Base-by-base conservation (phyloP, 371 early-diverging fungal species). In the Coemansia linderi region DNA sequence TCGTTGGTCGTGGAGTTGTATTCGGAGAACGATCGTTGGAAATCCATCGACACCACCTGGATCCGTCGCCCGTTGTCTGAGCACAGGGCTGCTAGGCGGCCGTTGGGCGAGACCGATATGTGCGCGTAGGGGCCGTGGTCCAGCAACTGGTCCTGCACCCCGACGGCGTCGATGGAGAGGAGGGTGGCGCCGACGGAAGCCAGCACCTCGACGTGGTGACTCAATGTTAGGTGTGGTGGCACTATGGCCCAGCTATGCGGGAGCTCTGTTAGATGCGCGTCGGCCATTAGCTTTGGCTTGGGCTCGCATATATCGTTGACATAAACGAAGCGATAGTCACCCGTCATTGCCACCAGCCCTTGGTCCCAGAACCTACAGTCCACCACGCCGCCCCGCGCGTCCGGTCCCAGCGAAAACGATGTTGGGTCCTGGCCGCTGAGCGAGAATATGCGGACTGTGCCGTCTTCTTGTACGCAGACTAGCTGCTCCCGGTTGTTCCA, bases 11-110 rank as follows among this genome's bases (percentile, higher is more conserved):
- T 92, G 92, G 37, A 1, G 72, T 63, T 91, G 91, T 73, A 70
- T 37, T 96, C 96, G 0, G 96, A 93, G 15, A 94, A 83, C 56
- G 90, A 93, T 69, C 92, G 90, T 81, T 94, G 92, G 73, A 98
- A 98, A 79, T 98, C 96, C 10, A 93, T 87, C 1, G 98, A 95
- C 0, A 96, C 93, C 0, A 98, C 96, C 89, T 91, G 92, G n/a
- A 97, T 74, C 61, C 90, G 87, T 13, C 94, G 94, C 4, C 31
- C n/a, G 4, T 15, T 4, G 56, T 58, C 36, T 0, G 93, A 91
- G 71, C 92, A 93, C 40, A 97, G 78, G 0, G 96, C 95, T 31
- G 96, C 78, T 38, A 93, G 91, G 40, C 93, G 95, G 22, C 95
- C 96, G 80, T 95, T 95, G 3, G 97, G 95, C 2, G 97, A 95